Evolutionary conservation across 371 early-diverging fungal genomes (phyloP), one percentile per base, ranked within the genome.

Genomic region (Parasitella parasitica): DNA sequence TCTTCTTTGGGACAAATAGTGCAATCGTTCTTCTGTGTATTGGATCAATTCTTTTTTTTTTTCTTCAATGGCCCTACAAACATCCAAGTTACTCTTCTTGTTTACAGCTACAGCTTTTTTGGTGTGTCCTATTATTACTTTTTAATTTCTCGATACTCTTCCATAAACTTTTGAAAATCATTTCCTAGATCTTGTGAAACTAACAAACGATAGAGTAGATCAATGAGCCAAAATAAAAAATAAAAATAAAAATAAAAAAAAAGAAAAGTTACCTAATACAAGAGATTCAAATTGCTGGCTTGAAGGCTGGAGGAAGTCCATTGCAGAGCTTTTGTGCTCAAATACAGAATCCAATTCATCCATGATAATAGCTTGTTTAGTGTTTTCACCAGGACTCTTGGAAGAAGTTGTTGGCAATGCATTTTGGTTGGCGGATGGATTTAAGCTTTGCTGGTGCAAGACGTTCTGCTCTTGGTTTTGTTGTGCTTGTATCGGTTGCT

Each of bases 111-210:
- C 20, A 24, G 16, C 22, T 3, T 18, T 20, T 32, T 11, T 32
- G 4, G 32, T 32, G 11, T 32, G 32, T 32, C 32, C 11, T 8
- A 1, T 8, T 18, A 15, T 51, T 59, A 59, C 59, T 36, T 34
- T 28, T 59, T 59, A 16, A 59, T 59, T 18, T 59, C 24, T 38
- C 51, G 11, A 20, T 59, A 49, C 28, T 59, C 59, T 15, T 50
- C 51, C 59, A 59, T 59, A 15, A 36, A 59, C 34, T 37, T 49
- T 28, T 59, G 50, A 32, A 59, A 59, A 37, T 59, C 59, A 11
- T n/a, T 6, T 20, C 26, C 12, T 4, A 58, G 49, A 20, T 35
- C 49, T 58, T 36, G 35, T 3, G 46, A 48, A 34, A 46, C 57
- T 46, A 56, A 32, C 9, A 41, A 22, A 34, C 18, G 13, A 52